Percentiles rank a stretch among this genome's conserved stretches.
Conservation (phyloP, 192 early-diverging fungal genomes). For the Linnemannia exigua region DNA sequence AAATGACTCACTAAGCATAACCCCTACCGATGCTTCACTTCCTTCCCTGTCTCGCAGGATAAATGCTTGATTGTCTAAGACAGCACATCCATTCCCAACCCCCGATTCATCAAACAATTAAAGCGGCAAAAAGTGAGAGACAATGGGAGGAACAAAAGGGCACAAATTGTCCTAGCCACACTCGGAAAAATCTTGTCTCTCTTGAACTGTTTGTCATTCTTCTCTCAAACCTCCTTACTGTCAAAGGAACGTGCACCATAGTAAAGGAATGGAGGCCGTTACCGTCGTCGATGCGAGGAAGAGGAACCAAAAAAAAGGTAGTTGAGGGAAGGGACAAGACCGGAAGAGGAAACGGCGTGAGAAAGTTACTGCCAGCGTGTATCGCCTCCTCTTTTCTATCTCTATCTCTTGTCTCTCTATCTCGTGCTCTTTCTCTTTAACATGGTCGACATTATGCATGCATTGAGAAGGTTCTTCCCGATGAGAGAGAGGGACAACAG, state of each 20-base stretch:
- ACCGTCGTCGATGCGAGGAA: background rate
- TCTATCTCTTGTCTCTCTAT: background rate
- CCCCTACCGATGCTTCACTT: too few species aligned
- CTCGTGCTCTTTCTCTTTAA: background rate
- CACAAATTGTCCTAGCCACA: background rate
- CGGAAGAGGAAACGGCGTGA: background rate
- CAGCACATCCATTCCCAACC: background rate
- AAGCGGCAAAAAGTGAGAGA: background rate
- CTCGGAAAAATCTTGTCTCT: background rate
- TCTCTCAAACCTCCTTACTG: background rate
- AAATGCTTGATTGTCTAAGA: background rate
- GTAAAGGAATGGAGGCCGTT: background rate
- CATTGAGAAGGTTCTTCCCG: background rate
- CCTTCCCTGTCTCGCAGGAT: background rate
- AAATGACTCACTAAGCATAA: background rate
- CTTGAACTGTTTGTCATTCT: background rate
- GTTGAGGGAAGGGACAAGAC: background rate
- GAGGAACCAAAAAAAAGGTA: background rate
- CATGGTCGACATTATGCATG: background rate
- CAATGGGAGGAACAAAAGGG: background rate
- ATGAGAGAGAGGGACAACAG: background rate
- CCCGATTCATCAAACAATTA: background rate
- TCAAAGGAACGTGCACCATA: background rate
- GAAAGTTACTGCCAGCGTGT: background rate
- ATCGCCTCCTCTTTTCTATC: background rate